Base-by-base conservation (phyloP, 805 yeast genomes). In the Candida michaelii region DNA sequence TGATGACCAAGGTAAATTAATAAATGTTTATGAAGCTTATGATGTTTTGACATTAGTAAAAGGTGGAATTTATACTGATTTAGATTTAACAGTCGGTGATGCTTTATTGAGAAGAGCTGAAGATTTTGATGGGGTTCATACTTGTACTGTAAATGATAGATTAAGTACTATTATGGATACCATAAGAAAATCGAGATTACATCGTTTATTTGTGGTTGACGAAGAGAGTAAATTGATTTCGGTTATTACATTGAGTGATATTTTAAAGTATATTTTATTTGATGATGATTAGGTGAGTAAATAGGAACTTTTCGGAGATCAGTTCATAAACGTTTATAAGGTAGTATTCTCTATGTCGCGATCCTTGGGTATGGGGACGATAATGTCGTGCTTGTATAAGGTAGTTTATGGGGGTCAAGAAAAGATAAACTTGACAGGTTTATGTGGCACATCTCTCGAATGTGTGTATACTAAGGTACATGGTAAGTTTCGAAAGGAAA, bases 51-150 rank as follows among this genome's bases (percentile, higher is more conserved):
- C 96, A 0, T 71, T 93, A 52, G 89, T 93, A 45, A 91, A 90
- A 63, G 96, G 97, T 30, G 97, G 97, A 4, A 82, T 89, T 58
- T 89, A 91, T 58, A 85, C 89, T 27, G 98, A 93, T 63, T 70
- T 91, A 47, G 85, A 89, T 30, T 71, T 93, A 52, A 83, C 91
- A 45, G 97, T 93, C 3, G 99, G 99, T 3, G 97, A 93, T 63
- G 98, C 98, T 0, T 71, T 93, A 40, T 80, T 93, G 81, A 81
- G 96, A 64, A 74, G 96, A 58, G 83, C 96, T 3, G 97, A 90
- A 53, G 97, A 93, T 60, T 93, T 91, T 55, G 98, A 93, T 64
- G 99, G 99, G 45, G 98, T 93, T 11, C 88, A 89, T 65, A 93
- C 98, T 0, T 93, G 99, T 65, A 88, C 97, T 0, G 74, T 82